Conservation (phyloP, 2,329 filamentous ascomycete genomes). For the Aspergillus sojae region DNA sequence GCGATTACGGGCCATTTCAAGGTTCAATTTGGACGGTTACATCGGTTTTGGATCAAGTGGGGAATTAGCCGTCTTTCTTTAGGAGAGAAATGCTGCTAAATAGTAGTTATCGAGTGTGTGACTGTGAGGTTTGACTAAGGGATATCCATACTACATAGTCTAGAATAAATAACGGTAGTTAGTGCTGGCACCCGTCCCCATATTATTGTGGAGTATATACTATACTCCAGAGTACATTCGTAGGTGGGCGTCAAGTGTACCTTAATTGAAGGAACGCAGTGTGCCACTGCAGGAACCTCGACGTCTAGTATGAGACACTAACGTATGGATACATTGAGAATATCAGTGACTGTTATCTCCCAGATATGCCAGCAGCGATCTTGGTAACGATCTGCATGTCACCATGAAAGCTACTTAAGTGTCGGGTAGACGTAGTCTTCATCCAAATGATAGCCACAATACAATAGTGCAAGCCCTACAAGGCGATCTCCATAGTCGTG, state of each 20-base stretch:
- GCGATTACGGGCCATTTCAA: neutral
- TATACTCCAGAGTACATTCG: too few species aligned
- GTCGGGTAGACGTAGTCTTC: neutral
- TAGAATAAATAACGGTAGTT: neutral
- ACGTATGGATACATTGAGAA: neutral
- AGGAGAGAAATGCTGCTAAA: neutral
- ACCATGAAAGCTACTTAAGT: neutral
- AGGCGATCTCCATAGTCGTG: neutral
- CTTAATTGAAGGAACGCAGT: neutral
- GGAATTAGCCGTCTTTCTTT: neutral
- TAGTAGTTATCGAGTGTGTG: neutral
- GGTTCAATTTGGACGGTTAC: neutral
- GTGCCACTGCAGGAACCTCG: neutral
- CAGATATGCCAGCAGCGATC: neutral
- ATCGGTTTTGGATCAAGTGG: neutral
- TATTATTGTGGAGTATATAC: neutral
- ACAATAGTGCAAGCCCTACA: neutral
- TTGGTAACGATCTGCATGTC: neutral
- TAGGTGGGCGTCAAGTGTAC: too few species aligned
- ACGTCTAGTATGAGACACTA: neutral
- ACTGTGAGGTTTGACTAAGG: conserved; percentile 1
- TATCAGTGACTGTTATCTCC: neutral
- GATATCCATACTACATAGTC: neutral
- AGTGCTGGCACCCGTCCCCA: neutral
- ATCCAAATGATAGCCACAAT: neutral